Base-by-base conservation (phyloP, 495 filamentous ascomycete species). In the Neurospora sp. region DNA sequence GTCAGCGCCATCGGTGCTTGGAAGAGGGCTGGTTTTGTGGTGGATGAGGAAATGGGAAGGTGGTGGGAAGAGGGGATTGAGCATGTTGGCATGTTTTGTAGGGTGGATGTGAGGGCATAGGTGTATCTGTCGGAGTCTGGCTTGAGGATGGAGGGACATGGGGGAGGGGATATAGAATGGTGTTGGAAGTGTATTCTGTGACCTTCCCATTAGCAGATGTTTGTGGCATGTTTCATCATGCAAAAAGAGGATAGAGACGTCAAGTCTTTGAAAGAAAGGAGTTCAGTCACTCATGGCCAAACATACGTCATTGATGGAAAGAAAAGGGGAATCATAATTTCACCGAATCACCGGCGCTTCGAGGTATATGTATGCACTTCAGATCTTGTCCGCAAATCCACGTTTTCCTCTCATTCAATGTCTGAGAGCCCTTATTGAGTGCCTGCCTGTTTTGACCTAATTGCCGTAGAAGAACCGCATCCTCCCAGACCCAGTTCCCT, bases 31-130 rank as follows among this genome's bases (percentile, higher is more conserved):
- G 93, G 93, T 0, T 98, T 97, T 77, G 78, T 81, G 75, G 79
- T 86, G 9, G 94, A 97, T 82, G 84, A 88, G 78, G 81, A 79
- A 9, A 87, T 96, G 88, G 92, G 93, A 0, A 82, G 75, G 74
- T 98, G 94, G 93, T 82, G 84, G 45, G 94, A 97, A 83, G 93
- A 96, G 74, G 93, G 92, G 27, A 93, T 97, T 75, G 84, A 87
- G 76, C 94, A 97, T 86, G 87, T 94, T 39, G 93, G 91, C 16
- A 95, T 97, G 93, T 95, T 85, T 71, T 72, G 74, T 59, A 79
- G 86, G 18, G 70, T 85, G 5, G 73, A 75, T 2, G 70, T 81
- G 35, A 74, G 75, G 45, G 20, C 68, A 4, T 41, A 74, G 53
- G 27, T 8, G 27, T 35, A 31, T 27, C 10, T 61, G 20, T 5